Percentiles rank a stretch among this genome's conserved stretches.
phyloP scores from a whole-genome alignment of 1,284 basidiomycete species.

The Omphalotus olearius region DNA sequence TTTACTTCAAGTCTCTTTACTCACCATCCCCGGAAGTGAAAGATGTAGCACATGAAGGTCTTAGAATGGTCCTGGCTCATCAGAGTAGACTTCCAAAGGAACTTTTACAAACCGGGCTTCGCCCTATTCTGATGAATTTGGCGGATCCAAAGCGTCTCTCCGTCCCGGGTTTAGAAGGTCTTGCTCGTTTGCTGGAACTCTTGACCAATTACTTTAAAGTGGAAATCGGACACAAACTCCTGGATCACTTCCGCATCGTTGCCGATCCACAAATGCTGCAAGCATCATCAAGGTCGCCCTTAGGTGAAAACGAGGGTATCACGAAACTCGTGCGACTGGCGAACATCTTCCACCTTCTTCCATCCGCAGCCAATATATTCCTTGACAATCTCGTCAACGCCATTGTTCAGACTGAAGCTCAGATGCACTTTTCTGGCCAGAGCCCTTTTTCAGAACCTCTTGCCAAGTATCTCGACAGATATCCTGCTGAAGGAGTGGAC shows the following conservation, averaged over 20 bases:
- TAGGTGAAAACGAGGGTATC: conserved; percentile 88
- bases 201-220: conserved; percentile 99
- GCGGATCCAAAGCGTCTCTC: conserved; percentile 95
- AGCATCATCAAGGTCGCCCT: conserved; percentile 72
- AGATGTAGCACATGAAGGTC: conserved; percentile 91
- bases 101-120: conserved; percentile 89
- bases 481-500: conserved; percentile 80
- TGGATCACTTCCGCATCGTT: conserved; percentile 93
- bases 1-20: conserved; percentile 99
- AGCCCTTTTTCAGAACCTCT: conserved; percentile 96
- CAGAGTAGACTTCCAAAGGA: conserved; percentile 95
- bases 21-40: conserved; percentile 93
- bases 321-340: conserved; percentile 91
- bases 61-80: conserved; percentile 85
- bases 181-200: conserved; percentile 93
- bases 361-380: conserved; percentile 91
- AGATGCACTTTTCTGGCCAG: conserved; percentile 84
- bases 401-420: conserved; percentile 92
- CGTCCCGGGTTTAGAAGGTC: conserved; percentile 91
- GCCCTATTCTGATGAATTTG: conserved; percentile 97
- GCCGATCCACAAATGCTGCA: conserved; percentile 84
- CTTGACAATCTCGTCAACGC: conserved; percentile 82
- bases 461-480: conserved; percentile 88
- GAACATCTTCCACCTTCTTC: conserved; percentile 96
- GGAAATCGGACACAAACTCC: conserved; percentile 95